Percentiles rank a stretch among this genome's conserved stretches.
Evolutionary conservation across 768 basidiomycete species (phyloP).

Genomic region (Gymnopilus dilepis): DNA sequence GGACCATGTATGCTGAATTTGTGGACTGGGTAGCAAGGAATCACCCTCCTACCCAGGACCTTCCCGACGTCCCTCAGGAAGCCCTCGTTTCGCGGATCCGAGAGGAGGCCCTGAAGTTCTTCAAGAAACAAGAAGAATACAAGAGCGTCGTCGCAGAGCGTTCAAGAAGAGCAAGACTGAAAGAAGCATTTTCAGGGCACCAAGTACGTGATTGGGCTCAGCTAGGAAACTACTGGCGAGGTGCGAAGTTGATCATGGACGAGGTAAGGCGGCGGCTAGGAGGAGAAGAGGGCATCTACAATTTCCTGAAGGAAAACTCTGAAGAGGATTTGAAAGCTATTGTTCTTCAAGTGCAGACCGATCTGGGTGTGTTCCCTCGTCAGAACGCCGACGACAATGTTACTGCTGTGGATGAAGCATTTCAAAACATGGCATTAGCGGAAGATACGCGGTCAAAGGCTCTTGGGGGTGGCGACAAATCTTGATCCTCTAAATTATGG

Average conservation of each 20-base stretch:
- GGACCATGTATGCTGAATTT: slow-evolving; percentile 67
- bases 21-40: slow-evolving; percentile 48
- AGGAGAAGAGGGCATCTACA: slow-evolving; percentile 49
- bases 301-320: slow-evolving; percentile 41
- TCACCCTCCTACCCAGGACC: background rate
- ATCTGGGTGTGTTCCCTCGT: slow-evolving; percentile 28
- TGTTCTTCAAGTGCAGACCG: slow-evolving; percentile 43
- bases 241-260: slow-evolving; percentile 58
- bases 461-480: background rate
- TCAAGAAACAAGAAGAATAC: slow-evolving; percentile 55
- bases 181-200: slow-evolving; percentile 52
- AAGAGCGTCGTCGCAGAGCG: slow-evolving; percentile 40
- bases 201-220: slow-evolving; percentile 61
- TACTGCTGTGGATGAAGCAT: background rate
- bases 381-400: background rate
- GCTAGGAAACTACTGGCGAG: slow-evolving; percentile 46
- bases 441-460: background rate
- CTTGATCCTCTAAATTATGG: background rate
- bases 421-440: background rate
- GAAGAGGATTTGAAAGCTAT: slow-evolving; percentile 44
- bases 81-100: slow-evolving; percentile 31
- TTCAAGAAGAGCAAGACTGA: slow-evolving; percentile 39
- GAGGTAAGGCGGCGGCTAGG: slow-evolving; percentile 50
- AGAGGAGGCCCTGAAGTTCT: slow-evolving; percentile 55
- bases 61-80: slow-evolving; percentile 19